A percentile compares a stretch with the other conserved stretches of the same genome.
phyloP scores from a whole-genome alignment of 148 eudicot genomes.

The Drosera capensis region DNA sequence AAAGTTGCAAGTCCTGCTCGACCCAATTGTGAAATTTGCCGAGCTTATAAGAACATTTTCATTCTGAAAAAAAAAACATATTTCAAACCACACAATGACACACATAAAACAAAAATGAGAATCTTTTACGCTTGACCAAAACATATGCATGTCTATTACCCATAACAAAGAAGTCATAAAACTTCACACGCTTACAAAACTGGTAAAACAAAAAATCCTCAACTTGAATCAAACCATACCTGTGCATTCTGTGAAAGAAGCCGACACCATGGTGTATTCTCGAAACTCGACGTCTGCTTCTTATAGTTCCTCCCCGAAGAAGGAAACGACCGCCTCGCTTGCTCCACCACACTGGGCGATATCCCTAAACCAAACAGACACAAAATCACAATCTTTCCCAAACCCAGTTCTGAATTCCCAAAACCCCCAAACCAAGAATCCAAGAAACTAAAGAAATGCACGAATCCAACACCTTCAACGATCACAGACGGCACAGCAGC shows the following conservation, averaged over 20 bases:
- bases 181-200: no score
- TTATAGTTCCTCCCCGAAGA: constrained; percentile 20
- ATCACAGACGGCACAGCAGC: constrained; percentile 21
- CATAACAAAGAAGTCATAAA: no score
- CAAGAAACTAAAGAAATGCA: background rate
- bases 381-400: constrained; percentile 1
- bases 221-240: no score
- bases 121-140: no score
- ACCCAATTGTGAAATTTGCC: constrained; percentile 45
- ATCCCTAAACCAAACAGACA: constrained; percentile 17
- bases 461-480: constrained; percentile 25
- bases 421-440: background rate
- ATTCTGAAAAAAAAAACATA: constrained; percentile 20
- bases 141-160: no score
- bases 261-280: constrained; percentile 65
- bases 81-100: background rate
- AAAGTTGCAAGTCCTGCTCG: constrained; percentile 41
- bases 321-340: constrained; percentile 28
- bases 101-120: no score
- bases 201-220: background rate
- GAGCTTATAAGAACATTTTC: constrained; percentile 25
- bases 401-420: constrained; percentile 3
- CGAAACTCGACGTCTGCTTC: constrained; percentile 22
- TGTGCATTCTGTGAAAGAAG: constrained; percentile 56
- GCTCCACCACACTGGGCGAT: constrained; percentile 20